A percentile compares a stretch with the other conserved stretches of the same genome.
phyloP scores from a whole-genome alignment of 176 grass and related monocot species.

The Cocos nucifera region DNA sequence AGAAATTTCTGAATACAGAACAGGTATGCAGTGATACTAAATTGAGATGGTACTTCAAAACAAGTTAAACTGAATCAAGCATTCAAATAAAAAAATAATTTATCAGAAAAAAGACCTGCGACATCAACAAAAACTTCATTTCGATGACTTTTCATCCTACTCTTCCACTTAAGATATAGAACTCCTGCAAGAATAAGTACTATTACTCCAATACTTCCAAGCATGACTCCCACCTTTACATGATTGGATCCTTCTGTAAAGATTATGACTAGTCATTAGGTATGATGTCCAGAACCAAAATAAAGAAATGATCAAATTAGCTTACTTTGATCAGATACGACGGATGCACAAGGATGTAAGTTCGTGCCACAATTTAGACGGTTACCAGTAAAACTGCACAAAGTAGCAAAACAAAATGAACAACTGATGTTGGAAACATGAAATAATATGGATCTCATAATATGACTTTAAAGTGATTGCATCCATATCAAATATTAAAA shows the following conservation, averaged over 20 bases:
- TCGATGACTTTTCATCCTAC: conserved; percentile 22
- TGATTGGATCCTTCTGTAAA: conserved; percentile 39
- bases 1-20: too few species aligned
- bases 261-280: background rate
- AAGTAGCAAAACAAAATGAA: conserved; percentile 2
- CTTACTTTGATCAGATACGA: conserved; percentile 17
- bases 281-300: background rate
- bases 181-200: conserved; percentile 20
- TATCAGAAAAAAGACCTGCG: conserved; percentile 42
- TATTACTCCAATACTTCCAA: conserved; percentile 43
- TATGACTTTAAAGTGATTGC: too few species aligned
- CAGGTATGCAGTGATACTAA: too few species aligned
- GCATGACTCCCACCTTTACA: conserved; percentile 25
- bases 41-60: too few species aligned
- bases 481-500: too few species aligned
- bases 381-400: conserved; percentile 59
- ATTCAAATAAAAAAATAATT: too few species aligned
- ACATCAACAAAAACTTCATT: conserved; percentile 71
- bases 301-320: background rate
- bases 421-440: background rate
- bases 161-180: conserved; percentile 50
- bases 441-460: too few species aligned
- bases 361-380: conserved; percentile 51
- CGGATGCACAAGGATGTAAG: conserved; percentile 22
- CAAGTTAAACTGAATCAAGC: too few species aligned